Evolutionary conservation across 208 protist species (phyloP).

Genomic region (Acanthamoeba castellanii): DNA sequence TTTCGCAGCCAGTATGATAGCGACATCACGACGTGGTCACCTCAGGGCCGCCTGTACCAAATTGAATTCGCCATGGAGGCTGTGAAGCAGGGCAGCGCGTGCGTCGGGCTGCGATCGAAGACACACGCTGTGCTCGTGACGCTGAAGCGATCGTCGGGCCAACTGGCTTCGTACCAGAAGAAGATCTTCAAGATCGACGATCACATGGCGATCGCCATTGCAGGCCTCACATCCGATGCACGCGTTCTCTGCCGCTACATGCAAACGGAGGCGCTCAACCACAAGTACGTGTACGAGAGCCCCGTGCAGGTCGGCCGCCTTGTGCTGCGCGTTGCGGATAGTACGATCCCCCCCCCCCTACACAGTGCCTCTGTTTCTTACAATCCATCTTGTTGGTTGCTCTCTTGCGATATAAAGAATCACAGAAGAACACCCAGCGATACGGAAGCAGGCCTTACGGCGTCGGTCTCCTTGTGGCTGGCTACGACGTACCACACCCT

Average conservation of each 20-base stretch:
- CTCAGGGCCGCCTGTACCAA: conserved; percentile 96
- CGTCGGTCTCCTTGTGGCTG: conserved; percentile 98
- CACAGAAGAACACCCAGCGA: conserved; percentile 98
- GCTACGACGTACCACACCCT: conserved; percentile 90
- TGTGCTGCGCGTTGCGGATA: conserved; percentile 88
- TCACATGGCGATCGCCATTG: conserved; percentile 98
- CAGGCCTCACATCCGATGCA: conserved; percentile 98
- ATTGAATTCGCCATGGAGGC: conserved; percentile 99
- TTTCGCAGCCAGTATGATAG: conserved; percentile 95
- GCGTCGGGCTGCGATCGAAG: conserved; percentile 97
- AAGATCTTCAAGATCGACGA: conserved; percentile 98
- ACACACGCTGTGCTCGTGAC: conserved; percentile 96
- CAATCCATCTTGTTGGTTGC: background rate
- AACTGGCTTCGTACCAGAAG: conserved; percentile 98
- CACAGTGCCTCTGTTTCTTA: background rate
- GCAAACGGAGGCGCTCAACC: conserved; percentile 97
- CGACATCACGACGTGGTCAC: conserved; percentile 99
- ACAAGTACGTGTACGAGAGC: conserved; percentile 93
- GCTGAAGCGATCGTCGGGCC: conserved; percentile 92
- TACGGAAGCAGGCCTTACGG: conserved; percentile 97
- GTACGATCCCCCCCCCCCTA: conserved; percentile 71
- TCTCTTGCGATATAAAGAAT: conserved; percentile 90
- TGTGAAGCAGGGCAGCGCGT: conserved; percentile 98
- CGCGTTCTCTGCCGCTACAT: conserved; percentile 94
- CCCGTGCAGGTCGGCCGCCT: conserved; percentile 87